Evolutionary conservation across 176 grass and related monocot species (phyloP).

Genomic region (Triticum urartu): DNA sequence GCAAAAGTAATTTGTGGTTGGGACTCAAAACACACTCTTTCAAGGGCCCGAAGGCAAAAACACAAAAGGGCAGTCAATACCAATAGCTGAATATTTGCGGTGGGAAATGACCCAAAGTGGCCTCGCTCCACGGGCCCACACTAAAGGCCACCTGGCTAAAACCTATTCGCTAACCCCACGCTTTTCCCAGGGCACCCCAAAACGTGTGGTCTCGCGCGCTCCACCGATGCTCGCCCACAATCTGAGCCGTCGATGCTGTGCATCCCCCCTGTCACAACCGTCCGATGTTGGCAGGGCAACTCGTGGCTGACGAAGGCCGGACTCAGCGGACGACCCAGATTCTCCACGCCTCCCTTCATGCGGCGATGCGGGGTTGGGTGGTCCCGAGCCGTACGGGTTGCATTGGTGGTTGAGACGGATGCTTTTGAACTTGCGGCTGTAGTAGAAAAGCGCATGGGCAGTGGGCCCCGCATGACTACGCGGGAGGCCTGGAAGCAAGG

Average conservation of each 20-base stretch:
- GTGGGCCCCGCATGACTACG: constrained; percentile 33
- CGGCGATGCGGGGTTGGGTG: not conserved
- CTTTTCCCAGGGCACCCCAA: constrained; percentile 40
- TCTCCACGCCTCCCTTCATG: not conserved
- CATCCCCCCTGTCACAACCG: not conserved
- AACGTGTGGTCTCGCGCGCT: constrained; percentile 38
- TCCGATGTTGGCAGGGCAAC: constrained; percentile 6
- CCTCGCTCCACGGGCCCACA: not conserved
- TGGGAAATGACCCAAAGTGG: not conserved
- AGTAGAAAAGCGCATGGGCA: constrained; percentile 51
- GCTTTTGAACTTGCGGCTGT: constrained; percentile 44
- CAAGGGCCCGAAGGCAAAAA: not conserved
- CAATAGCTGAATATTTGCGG: constrained; percentile 31
- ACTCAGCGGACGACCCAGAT: not conserved
- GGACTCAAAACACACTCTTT: not conserved
- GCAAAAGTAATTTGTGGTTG: not conserved
- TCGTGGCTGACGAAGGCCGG: constrained; percentile 25
- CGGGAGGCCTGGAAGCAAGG: not conserved
- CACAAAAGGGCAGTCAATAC: constrained; percentile 19
- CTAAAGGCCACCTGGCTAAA: constrained; percentile 42
- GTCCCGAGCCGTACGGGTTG: not conserved
- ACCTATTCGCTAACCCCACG: constrained; percentile 41
- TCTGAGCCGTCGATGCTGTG: not conserved
- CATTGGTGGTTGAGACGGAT: not conserved
- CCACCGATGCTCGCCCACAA: not conserved